Base-by-base conservation (phyloP, 2,329 filamentous ascomycete species). In the Epichloe gansuensis region DNA sequence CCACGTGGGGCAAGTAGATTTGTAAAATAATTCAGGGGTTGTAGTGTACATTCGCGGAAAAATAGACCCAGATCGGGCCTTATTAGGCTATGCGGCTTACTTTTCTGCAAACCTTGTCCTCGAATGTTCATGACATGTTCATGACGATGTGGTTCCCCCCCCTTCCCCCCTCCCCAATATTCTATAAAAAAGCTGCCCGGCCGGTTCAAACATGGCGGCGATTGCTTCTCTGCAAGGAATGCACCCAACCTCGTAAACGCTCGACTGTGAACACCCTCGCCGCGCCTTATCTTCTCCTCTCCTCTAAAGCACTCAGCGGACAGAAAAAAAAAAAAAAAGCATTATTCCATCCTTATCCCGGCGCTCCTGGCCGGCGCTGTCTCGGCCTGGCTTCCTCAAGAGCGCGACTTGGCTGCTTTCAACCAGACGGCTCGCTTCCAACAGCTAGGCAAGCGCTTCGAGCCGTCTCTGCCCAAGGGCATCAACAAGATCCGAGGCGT, bases 401-500 rank as follows among this genome's bases (percentile, higher is more conserved):
- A 64, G 40, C 61, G 58, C 36, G 61, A 65, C 46, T 57, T 66
- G 38, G 57, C 57, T 2, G 64, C 64, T 9, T 66, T 66, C 54
- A 66, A 66, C 55, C 60, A 60, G 54, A 65, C 61, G 2, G 56
- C 56, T 49, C 63, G 63, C 21, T 62, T 62, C 34, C 61, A 62
- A 52, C 39, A 63, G 52, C 60, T 66, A 13, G 63, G 63, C 44
- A 66, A 65, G 55, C 61, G 64, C 2, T 65, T 62, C 50, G 44
- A 61, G 54, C 63, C 64, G 13, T 55, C 55, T 7, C 56, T 65
- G 3, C 55, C 58, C 17, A 49, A 21, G 15, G 55, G 55, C 34
- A 43, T 56, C 12, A 55, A 46, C 15, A 76, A 75, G 59, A 72
- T 78, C 53, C 71, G 74, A 7, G 76, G 75, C 41, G 75, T 79